Evolutionary conservation across 768 basidiomycete species (phyloP).

Genomic region (Krasilnikovozyma curviuscula): DNA sequence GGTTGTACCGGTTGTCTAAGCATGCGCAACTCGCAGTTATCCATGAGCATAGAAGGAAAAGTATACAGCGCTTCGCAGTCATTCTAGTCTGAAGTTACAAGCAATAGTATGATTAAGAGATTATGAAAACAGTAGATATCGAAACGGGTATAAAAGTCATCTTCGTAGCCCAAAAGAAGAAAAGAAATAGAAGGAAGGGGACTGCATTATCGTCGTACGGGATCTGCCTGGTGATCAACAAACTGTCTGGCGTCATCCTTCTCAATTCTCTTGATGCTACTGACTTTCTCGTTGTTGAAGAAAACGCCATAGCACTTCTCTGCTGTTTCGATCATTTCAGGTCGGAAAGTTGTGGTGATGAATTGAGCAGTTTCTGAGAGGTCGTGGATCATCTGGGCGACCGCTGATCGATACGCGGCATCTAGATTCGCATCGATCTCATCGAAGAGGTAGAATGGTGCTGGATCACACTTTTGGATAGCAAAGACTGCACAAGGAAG

Average conservation of each 20-base stretch:
- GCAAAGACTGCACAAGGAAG: constrained; percentile 51
- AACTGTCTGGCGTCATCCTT: constrained; percentile 84
- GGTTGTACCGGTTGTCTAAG: too few species aligned
- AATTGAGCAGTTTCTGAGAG: constrained; percentile 76
- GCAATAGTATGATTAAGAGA: too few species aligned
- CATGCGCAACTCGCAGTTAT: too few species aligned
- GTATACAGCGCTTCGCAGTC: too few species aligned
- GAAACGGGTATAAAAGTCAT: too few species aligned
- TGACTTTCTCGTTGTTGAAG: constrained; percentile 90
- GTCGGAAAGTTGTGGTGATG: constrained; percentile 94
- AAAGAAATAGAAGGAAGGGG: too few species aligned
- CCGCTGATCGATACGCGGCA: constrained; percentile 91
- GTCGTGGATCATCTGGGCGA: constrained; percentile 89
- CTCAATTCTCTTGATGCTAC: constrained; percentile 66
- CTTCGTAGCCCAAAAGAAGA: too few species aligned
- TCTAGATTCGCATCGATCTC: constrained; percentile 99
- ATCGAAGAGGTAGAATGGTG: constrained; percentile 98
- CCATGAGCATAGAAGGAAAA: too few species aligned
- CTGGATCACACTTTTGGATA: constrained; percentile 97
- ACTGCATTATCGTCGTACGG: too few species aligned
- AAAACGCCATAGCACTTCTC: constrained; percentile 95
- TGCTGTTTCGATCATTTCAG: constrained; percentile 86
- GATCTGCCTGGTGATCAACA: constrained; percentile 40
- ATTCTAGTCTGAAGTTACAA: too few species aligned
- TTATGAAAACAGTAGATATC: too few species aligned